A percentile compares a stretch with the other conserved stretches of the same genome.
Evolutionary conservation across 371 early-diverging fungal genomes (phyloP).

Genomic region (Thermomucor indicae-seudaticae): DNA sequence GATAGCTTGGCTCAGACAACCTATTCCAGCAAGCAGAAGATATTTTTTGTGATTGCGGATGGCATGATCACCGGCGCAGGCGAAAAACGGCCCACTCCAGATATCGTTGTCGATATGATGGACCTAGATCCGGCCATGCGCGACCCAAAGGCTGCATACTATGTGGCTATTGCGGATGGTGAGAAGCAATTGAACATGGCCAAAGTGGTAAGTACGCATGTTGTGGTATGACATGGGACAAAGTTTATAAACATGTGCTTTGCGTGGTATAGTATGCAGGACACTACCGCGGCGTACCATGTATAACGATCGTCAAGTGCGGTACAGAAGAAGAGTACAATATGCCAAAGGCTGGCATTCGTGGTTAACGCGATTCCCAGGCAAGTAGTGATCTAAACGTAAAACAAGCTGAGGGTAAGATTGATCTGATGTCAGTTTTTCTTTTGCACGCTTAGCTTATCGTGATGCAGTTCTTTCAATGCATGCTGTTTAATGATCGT

Average conservation of each 20-base stretch:
- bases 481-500: conserved; percentile 88
- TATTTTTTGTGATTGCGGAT: conserved; percentile 42
- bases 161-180: conserved; percentile 91
- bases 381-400: conserved; percentile 21
- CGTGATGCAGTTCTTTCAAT: conserved; percentile 94
- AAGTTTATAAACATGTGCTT: not conserved
- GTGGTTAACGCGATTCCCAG: conserved; percentile 99
- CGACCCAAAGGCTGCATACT: conserved; percentile 63
- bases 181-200: conserved; percentile 92
- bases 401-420: too few relatives aligned
- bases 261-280: conserved; percentile 72
- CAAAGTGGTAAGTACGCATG: conserved; percentile 52
- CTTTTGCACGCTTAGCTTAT: too few relatives aligned
- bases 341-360: conserved; percentile 84
- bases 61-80: conserved; percentile 49
- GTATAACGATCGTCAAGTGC: conserved; percentile 88
- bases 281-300: conserved; percentile 81
- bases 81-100: conserved; percentile 60
- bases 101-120: conserved; percentile 69
- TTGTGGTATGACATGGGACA: not conserved
- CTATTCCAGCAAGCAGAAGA: conserved; percentile 54
- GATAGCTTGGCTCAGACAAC: conserved; percentile 78
- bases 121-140: conserved; percentile 55
- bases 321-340: conserved; percentile 72
- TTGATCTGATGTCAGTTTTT: too few relatives aligned